Evolutionary conservation across 352 stramenopile species (phyloP), one percentile per base, ranked within the genome.

Genomic region (Phytophthora fragariaefolia): DNA sequence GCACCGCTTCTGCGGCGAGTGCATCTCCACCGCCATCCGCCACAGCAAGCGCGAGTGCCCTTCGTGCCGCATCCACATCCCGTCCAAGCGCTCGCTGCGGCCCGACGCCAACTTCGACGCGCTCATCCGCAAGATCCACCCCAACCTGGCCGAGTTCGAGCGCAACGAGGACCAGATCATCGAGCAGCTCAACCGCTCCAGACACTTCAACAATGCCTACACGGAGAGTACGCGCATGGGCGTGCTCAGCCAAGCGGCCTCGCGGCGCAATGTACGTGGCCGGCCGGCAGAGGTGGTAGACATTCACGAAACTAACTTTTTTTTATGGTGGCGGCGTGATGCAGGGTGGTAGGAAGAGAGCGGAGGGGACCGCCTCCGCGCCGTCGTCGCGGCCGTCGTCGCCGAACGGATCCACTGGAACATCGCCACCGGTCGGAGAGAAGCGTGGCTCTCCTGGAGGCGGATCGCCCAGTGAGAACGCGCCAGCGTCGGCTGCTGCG

Each of bases 1-100:
- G 47, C 92, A 98, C 68, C 85, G 92, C 38, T 98, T 98, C 68
- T 98, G 92, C 55, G 74, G 85, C 58, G 82, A 96, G 27, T 98
- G 92, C 74, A 97, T 98, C 62, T 79, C 96, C 52, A 91, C 89
- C 26, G 92, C 88, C 67, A 77, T 98, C 43, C 85, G 89, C 15
- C 71, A 90, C 1, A 89, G 79, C 66, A 96, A 92, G 63, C 91
- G 91, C 40, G 89, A 97, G 69, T 98, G 92, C 49, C 92, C 92
- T 0, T 90, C 79, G 17, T 98, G 92, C 51, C 89, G 92, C 50
- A 93, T 97, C 38, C 88, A 96, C 62, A 97, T 97, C 53, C 90
- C 91, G 20, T 93, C 82, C 27, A 87, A 93, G 62, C 86, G 91
- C 23, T 95, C 85, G 53, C 75, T 97, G 49, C 86, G 89, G 7